These are phyloP conservation scores for Oldenlandia corymbosa DNA, from an alignment of 257 asterid genomes.

Conservation along the genomic window DNA sequence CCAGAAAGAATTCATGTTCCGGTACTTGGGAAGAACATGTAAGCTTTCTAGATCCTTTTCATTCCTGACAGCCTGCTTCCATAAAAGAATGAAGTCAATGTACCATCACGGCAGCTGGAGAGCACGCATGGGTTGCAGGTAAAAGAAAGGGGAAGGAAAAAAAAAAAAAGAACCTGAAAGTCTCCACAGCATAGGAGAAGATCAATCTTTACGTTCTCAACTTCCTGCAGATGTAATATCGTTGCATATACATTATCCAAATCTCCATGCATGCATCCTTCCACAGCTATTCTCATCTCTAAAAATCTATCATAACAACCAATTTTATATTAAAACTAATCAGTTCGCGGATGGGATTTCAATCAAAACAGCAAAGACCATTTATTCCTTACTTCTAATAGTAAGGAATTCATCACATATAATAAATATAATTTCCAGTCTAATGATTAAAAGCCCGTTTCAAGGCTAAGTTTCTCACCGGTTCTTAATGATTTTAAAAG, in stretches of 20 bases:
- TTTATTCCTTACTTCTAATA: neutral
- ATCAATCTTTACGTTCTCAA: conserved; percentile 65
- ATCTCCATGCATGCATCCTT: conserved; percentile 99
- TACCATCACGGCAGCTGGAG: neutral
- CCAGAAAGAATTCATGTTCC: conserved; percentile 84
- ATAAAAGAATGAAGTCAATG: conserved; percentile 9
- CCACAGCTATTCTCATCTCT: conserved; percentile 89
- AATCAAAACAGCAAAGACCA: neutral
- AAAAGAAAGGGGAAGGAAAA: too few species aligned
- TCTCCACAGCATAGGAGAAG: conserved; percentile 96
- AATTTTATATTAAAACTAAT: neutral
- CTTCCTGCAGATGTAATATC: conserved; percentile 66
- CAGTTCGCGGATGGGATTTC: neutral
- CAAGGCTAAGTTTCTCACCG: too few species aligned
- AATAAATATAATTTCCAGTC: neutral
- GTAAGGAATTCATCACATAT: neutral
- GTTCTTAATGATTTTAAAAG: neutral
- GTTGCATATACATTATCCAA: conserved; percentile 82
- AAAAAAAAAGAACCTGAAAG: too few species aligned
- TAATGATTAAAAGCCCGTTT: too few species aligned
- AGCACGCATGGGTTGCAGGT: too few species aligned
- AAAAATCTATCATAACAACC: neutral
- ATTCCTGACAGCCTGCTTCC: conserved; percentile 69
- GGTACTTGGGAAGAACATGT: conserved; percentile 60
- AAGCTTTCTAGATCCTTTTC: conserved; percentile 60